phyloP scores from a whole-genome alignment of 352 stramenopile species.

The Phytophthora vignae region DNA sequence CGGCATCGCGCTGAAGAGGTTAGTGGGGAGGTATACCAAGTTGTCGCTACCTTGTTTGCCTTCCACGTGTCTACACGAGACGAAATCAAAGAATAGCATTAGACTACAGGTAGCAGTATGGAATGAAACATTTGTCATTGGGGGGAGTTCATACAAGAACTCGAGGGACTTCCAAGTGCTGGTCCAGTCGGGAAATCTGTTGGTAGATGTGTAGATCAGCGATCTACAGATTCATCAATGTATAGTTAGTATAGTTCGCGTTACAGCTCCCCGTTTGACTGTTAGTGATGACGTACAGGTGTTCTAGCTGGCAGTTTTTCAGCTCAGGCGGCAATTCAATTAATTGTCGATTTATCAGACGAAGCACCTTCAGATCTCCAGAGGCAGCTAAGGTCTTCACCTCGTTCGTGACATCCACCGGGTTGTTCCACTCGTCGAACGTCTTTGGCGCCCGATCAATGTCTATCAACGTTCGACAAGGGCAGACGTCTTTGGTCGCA shows the following conservation, averaged over 20 bases:
- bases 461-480: constrained; percentile 50
- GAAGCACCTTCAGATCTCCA: constrained; percentile 47
- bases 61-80: constrained; percentile 9
- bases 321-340: constrained; percentile 36
- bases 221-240: constrained; percentile 22
- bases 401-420: constrained; percentile 28
- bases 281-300: constrained; percentile 43
- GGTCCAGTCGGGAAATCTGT: constrained; percentile 32
- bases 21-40: constrained; percentile 29
- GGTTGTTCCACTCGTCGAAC: constrained; percentile 37
- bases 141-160: constrained; percentile 40
- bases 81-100: background rate
- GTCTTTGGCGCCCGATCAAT: constrained; percentile 16
- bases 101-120: background rate
- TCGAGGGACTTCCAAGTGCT: constrained; percentile 42
- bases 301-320: constrained; percentile 35
- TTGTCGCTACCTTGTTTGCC: constrained; percentile 29
- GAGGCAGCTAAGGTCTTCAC: constrained; percentile 34
- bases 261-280: background rate
- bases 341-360: constrained; percentile 50
- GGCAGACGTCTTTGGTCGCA: constrained; percentile 27
- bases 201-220: constrained; percentile 42
- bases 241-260: background rate
- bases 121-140: background rate
- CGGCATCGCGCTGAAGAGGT: constrained; percentile 46